Percentiles rank a stretch among this genome's conserved stretches.
phyloP scores from a whole-genome alignment of 1,284 basidiomycete genomes.

The Rhodotorula sp. region DNA sequence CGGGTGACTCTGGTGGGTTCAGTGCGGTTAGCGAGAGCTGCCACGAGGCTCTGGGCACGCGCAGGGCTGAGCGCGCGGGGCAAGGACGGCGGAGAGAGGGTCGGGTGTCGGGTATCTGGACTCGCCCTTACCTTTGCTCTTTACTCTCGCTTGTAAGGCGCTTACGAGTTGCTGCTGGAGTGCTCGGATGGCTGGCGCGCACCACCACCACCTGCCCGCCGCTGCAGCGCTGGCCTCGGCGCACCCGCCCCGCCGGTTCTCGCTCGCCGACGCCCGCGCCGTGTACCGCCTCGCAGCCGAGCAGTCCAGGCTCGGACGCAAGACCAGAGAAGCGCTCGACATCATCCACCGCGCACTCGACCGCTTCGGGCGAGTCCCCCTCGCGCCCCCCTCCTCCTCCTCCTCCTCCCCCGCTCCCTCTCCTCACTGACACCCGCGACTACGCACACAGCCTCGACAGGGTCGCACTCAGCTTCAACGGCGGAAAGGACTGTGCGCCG shows the following conservation, averaged over 20 bases:
- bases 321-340: slow-evolving; percentile 71
- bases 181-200: neutral
- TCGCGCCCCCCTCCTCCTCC: slow-evolving; percentile 10
- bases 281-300: slow-evolving; percentile 33
- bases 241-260: slow-evolving; percentile 31
- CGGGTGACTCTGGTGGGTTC: too few relatives aligned
- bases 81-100: too few relatives aligned
- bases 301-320: slow-evolving; percentile 55
- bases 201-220: slow-evolving; percentile 6
- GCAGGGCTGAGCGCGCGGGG: too few relatives aligned
- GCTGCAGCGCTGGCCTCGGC: neutral
- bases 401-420: neutral
- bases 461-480: slow-evolving; percentile 81
- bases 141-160: too few relatives aligned
- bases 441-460: slow-evolving; percentile 20
- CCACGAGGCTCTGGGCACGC: too few relatives aligned
- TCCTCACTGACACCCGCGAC: neutral
- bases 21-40: too few relatives aligned
- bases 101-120: too few relatives aligned
- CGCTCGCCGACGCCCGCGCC: slow-evolving; percentile 25
- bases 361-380: slow-evolving; percentile 76
- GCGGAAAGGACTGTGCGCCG: slow-evolving; percentile 90
- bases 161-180: neutral
- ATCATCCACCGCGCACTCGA: slow-evolving; percentile 76
- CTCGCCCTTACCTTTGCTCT: too few relatives aligned